A percentile compares a stretch with the other conserved stretches of the same genome.
Evolutionary conservation across 1,284 basidiomycete species (phyloP).

Genomic region (Microbotryum saponariae): DNA sequence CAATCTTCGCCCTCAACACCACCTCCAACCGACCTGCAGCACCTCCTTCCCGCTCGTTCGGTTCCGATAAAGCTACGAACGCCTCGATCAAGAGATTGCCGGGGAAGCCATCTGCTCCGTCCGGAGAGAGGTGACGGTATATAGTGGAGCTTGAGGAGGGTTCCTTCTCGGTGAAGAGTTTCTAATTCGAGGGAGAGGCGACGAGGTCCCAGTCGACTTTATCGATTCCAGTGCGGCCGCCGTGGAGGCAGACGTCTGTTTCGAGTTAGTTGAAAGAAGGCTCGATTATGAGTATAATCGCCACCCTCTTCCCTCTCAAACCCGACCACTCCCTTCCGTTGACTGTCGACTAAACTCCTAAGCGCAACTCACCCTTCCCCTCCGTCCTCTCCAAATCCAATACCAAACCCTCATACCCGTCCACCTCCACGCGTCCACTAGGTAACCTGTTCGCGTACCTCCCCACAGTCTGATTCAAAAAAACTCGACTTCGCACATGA

Average conservation of each 20-base stretch:
- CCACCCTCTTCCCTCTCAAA: too few species aligned
- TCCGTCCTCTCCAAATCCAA: background rate
- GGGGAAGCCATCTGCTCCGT: slow-evolving; percentile 27
- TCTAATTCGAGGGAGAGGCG: slow-evolving; percentile 2
- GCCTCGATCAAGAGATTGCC: slow-evolving; percentile 22
- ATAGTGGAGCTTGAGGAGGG: background rate
- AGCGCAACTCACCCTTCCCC: background rate
- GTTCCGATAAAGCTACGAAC: slow-evolving; percentile 4
- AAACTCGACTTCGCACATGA: slow-evolving; percentile 9
- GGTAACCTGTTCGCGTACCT: slow-evolving; percentile 30
- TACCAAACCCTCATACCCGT: background rate
- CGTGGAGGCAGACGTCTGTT: slow-evolving; percentile 28
- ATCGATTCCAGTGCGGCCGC: slow-evolving; percentile 24
- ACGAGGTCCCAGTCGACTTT: slow-evolving; percentile 22
- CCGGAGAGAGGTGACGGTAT: slow-evolving; percentile 18
- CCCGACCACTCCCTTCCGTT: too few species aligned
- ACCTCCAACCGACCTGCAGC: slow-evolving; percentile 16
- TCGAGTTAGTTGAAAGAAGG: background rate
- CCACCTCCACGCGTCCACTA: slow-evolving; percentile 5
- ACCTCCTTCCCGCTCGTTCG: background rate
- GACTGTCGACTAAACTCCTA: too few species aligned
- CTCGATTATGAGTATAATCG: too few species aligned
- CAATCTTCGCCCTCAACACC: slow-evolving; percentile 24
- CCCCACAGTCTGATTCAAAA: slow-evolving; percentile 19
- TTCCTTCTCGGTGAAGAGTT: slow-evolving; percentile 20